Evolutionary conservation across 306 rosid species (phyloP), one percentile per base, ranked within the genome.

Genomic region (Cicer judaicum): DNA sequence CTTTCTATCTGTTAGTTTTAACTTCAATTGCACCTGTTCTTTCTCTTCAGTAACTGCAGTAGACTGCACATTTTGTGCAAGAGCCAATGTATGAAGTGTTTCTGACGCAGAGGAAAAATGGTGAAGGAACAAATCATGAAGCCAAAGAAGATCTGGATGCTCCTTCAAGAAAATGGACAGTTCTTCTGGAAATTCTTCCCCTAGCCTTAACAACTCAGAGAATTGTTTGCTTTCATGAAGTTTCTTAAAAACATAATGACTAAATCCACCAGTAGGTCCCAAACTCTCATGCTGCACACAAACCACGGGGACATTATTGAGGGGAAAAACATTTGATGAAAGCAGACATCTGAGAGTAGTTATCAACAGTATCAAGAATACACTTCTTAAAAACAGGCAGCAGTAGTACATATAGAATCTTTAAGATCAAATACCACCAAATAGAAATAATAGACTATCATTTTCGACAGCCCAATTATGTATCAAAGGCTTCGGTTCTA

Each of bases 121-220:
- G 78, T 88, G 90, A 76, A 94, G 97, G 77, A 87, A 91, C 85
- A 94, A 72, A 80, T 91, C 92, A 74, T 94, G 98, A 82, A 94
- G 97, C 98, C 98, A 94, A 59, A 90, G 84, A 79, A 94, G 96
- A 86, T 87, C 95, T 34, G 82, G 88, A 70, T 90, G 95, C 75
- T 86, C 93, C 89, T 83, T 94, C 43, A 94, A 77, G 76, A 91
- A 94, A 76, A 87, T 83, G 42, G 89, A 88, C 57, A 94, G 80
- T 59, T 92, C 97, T 71, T 90, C 95, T 1, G 88, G 94, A 79
- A 94, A 94, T 86, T 94, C 98, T 86, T 94, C 97, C 44, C 98
- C 98, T 44, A 94, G 87, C 83, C 97, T 87, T 81, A 91, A 85
- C 87, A 94, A 92, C 81, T 91, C 86, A 77, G 96, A 86, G 77